Evolutionary conservation across 257 asterid genomes (phyloP).

Genomic region (Solanum tarapatanum): DNA sequence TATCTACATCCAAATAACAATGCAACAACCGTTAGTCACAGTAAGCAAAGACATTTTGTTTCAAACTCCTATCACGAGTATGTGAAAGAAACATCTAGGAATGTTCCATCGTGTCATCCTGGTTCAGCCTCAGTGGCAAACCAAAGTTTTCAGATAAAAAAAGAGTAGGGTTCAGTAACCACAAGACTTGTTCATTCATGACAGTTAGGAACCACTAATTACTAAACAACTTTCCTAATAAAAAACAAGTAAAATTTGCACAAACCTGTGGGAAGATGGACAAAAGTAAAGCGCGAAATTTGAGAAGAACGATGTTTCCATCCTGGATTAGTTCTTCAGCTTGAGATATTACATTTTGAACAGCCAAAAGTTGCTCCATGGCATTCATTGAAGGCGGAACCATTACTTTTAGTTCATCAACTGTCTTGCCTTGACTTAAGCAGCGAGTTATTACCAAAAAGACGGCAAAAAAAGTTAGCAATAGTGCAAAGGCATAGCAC

Average conservation of each 20-base stretch:
- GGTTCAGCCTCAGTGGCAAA: background rate
- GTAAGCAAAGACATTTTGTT: background rate
- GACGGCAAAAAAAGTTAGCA: conserved; percentile 38
- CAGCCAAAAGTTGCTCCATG: conserved; percentile 95
- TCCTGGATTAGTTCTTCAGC: conserved; percentile 85
- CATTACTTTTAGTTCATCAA: conserved; percentile 60
- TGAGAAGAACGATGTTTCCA: conserved; percentile 70
- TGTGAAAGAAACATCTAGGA: background rate
- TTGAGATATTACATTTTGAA: conserved; percentile 81
- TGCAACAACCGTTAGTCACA: background rate
- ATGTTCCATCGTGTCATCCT: background rate
- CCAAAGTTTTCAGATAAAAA: background rate
- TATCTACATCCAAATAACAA: background rate
- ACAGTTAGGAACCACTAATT: background rate
- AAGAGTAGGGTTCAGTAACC: background rate
- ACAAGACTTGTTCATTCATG: background rate
- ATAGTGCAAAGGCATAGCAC: conserved; percentile 37
- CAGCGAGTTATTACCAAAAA: conserved; percentile 69
- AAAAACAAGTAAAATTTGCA: background rate
- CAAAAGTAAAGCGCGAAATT: conserved; percentile 63
- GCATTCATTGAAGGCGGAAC: conserved; percentile 83
- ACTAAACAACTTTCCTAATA: background rate
- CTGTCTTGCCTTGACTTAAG: conserved; percentile 45
- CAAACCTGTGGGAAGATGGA: conserved; percentile 85
- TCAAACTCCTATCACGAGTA: background rate